Base-by-base conservation (phyloP, 495 filamentous ascomycete genomes). In the Hypoxylon perforatum region DNA sequence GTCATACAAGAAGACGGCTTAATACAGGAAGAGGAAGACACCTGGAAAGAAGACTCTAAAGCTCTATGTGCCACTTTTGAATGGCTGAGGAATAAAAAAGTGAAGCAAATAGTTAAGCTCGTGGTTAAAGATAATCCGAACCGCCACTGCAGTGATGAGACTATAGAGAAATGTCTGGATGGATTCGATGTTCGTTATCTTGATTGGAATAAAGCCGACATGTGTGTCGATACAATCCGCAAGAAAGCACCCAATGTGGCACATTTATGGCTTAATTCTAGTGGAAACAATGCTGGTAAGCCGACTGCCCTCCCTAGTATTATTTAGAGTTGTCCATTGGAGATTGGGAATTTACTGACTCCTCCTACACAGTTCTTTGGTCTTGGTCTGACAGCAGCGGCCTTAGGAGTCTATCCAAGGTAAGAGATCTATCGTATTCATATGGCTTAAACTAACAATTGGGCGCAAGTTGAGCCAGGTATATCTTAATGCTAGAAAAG, bases 121-220 rank as follows among this genome's bases (percentile, higher is more conserved):
- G 58, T 61, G 38, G 57, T 52, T 14, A 61, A 47, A 28, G 48
- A 53, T 39, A 61, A 61, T 10, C 58, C 30, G 10, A 33, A 61
- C 17, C 49, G 58, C 12, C 30, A 46, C n/a, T 61, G 58, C 25
- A 76, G 75, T 25, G 77, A 81, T 36, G 73, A 77, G 23, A 59
- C 63, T 0, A 80, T 81, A 39, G 76, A 74, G 46, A 49, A 67
- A 12, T 64, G 70, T n/a, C 64, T 78, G 5, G 54, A 57, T n/a
- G 58, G 57, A 0, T 57, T 77, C 6, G 69, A 63, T 25, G 69
- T 79, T 3, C 71, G 77, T 19, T 65, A 68, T 15, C 76, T 74
- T 72, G 76, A 81, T 50, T 81, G 76, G 78, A 70, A 70, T 28
- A 77, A 75, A 70, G 10, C 52, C 7, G 78, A 81, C 35, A 38